phyloP scores from a whole-genome alignment of 768 basidiomycete genomes.

The Strobilomyces confusus region DNA sequence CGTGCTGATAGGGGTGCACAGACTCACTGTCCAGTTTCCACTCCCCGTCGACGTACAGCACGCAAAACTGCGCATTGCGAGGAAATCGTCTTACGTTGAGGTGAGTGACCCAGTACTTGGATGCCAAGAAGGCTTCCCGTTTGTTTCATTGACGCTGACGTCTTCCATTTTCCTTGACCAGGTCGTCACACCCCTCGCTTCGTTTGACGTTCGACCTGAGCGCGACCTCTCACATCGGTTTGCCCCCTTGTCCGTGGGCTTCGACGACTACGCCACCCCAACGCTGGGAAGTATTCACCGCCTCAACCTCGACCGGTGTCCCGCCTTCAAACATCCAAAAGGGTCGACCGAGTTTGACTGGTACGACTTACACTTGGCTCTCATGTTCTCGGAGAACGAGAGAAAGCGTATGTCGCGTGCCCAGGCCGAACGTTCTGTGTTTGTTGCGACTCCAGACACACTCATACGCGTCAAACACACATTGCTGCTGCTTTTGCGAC shows the following conservation, averaged over 20 bases:
- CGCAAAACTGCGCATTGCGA: constrained; percentile 42
- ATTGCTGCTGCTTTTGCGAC: constrained; percentile 25
- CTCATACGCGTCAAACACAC: constrained; percentile 31
- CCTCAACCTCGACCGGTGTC: constrained; percentile 34
- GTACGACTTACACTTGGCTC: constrained; percentile 25
- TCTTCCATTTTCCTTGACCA: not conserved
- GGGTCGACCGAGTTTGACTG: constrained; percentile 18
- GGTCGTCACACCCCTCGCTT: constrained; percentile 19
- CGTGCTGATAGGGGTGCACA: constrained; percentile 14
- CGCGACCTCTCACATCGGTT: constrained; percentile 23
- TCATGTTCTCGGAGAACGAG: constrained; percentile 26
- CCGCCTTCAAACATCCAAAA: constrained; percentile 24
- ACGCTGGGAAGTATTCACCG: constrained; percentile 38
- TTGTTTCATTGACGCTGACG: not conserved
- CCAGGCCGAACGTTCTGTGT: too few relatives aligned
- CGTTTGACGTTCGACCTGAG: constrained; percentile 19
- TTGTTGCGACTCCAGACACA: constrained; percentile 4
- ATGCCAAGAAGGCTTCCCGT: not conserved
- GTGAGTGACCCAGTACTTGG: constrained; percentile 10
- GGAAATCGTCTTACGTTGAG: constrained; percentile 49
- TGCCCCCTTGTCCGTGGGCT: constrained; percentile 17
- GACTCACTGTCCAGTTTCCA: constrained; percentile 35
- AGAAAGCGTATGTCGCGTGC: not conserved
- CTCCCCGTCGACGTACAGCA: constrained; percentile 39
- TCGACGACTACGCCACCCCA: constrained; percentile 3